Evolutionary conservation across 257 asterid species (phyloP).

Genomic region (Sherardia arvensis): DNA sequence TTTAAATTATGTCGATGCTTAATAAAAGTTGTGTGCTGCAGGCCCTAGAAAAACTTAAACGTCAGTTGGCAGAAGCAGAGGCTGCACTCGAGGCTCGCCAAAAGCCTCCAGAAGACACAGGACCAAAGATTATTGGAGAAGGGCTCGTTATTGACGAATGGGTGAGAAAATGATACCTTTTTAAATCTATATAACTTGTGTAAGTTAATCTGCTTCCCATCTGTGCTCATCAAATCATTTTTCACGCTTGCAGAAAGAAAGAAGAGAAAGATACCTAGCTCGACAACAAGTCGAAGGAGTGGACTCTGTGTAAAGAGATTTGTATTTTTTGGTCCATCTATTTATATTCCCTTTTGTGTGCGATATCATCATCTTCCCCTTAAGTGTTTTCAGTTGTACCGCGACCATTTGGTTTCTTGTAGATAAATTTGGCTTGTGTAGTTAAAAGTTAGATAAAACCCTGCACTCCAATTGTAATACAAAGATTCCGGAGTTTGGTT

Average conservation of each 20-base stretch:
- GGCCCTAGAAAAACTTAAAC: conserved; percentile 75
- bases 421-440: conserved; percentile 7
- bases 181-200: not conserved
- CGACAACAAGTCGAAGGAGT: conserved; percentile 79
- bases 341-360: not conserved
- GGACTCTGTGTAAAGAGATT: conserved; percentile 42
- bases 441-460: not conserved
- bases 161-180: conserved; percentile 37
- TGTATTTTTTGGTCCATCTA: conserved; percentile 1
- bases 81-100: conserved; percentile 75
- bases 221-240: not conserved
- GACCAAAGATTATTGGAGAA: conserved; percentile 73
- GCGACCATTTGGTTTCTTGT: conserved; percentile 14
- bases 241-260: conserved; percentile 55
- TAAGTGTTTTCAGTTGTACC: not conserved
- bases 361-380: not conserved
- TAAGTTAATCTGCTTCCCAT: not conserved
- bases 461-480: conserved; percentile 2
- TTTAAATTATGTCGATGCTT: not conserved
- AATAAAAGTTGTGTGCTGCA: conserved; percentile 14
- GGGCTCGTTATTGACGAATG: conserved; percentile 94
- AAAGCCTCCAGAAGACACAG: conserved; percentile 68
- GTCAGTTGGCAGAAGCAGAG: conserved; percentile 78
- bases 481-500: not conserved
- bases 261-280: conserved; percentile 94